Conservation (phyloP, 2,329 filamentous ascomycete species). For the Penicillium janthinellum region DNA sequence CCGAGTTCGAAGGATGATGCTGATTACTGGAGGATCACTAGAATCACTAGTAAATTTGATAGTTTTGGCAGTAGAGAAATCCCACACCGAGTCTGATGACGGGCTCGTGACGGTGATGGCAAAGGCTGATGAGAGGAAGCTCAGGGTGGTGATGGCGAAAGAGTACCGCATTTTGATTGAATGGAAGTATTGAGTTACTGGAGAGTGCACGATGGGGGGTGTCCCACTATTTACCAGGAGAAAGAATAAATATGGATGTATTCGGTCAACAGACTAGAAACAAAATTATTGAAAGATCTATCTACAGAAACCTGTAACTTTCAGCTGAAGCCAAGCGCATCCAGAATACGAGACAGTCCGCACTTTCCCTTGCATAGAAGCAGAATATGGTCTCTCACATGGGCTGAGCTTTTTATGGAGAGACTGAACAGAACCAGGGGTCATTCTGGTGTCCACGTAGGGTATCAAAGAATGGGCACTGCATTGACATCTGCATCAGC, state of each 20-base stretch:
- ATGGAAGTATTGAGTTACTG: background rate
- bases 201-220: background rate
- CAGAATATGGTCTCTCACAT: conserved; percentile 3
- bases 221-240: background rate
- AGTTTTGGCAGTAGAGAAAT: conserved; percentile 13
- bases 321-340: background rate
- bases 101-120: conserved; percentile 11
- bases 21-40: conserved; percentile 11
- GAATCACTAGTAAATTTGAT: conserved; percentile 10
- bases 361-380: conserved; percentile 1
- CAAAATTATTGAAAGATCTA: background rate
- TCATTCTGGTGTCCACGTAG: background rate
- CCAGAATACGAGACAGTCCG: conserved; percentile 8
- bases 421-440: background rate
- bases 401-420: conserved; percentile 8
- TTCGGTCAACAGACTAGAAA: background rate
- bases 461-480: background rate
- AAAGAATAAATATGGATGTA: background rate
- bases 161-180: conserved; percentile 12
- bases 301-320: background rate
- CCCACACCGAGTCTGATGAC: conserved; percentile 8
- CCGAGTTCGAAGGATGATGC: conserved; percentile 12
- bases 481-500: background rate
- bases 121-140: conserved; percentile 11
- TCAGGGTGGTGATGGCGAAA: conserved; percentile 2